These are phyloP conservation scores for Pichia deserticola DNA, from an alignment of 805 yeast species.

Conservation along the genomic window DNA sequence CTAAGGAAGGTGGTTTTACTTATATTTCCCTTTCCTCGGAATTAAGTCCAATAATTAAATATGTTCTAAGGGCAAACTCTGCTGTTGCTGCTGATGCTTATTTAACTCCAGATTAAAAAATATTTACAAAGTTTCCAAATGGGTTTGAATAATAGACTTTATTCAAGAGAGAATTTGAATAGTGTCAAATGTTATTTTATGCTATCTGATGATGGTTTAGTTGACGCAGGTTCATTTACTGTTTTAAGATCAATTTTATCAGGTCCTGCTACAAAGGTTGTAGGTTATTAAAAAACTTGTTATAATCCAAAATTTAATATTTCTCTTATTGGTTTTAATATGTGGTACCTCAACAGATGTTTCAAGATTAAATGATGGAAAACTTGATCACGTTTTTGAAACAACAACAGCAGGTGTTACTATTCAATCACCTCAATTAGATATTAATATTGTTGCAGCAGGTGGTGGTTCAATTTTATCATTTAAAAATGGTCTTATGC, in stretches of 20 bases:
- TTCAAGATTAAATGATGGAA: constrained; percentile 59
- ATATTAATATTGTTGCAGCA: constrained; percentile 77
- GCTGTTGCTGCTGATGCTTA: constrained; percentile 83
- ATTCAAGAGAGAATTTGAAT: constrained; percentile 9
- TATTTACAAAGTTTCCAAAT: constrained; percentile 56
- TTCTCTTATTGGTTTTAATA: constrained; percentile 76
- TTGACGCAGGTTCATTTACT: constrained; percentile 74
- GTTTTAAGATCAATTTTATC: constrained; percentile 85
- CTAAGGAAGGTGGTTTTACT: constrained; percentile 58
- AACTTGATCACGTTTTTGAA: constrained; percentile 75
- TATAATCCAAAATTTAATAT: constrained; percentile 42
- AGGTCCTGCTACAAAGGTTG: constrained; percentile 98
- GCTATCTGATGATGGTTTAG: constrained; percentile 96
- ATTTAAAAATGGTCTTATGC: constrained; percentile 65
- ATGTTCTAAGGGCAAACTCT: constrained; percentile 68
- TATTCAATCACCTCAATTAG: constrained; percentile 78
- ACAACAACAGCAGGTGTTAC: constrained; percentile 78
- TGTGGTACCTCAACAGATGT: constrained; percentile 89
- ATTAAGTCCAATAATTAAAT: constrained; percentile 73
- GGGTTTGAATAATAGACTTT: constrained; percentile 49
- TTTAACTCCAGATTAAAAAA: constrained; percentile 67
- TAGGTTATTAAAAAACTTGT: constrained; percentile 84
- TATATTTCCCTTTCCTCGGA: constrained; percentile 63
- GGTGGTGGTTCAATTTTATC: constrained; percentile 71
- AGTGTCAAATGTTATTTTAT: constrained; percentile 69